phyloP scores from a whole-genome alignment of 2,329 filamentous ascomycete species.

The Phoma herbarum region DNA sequence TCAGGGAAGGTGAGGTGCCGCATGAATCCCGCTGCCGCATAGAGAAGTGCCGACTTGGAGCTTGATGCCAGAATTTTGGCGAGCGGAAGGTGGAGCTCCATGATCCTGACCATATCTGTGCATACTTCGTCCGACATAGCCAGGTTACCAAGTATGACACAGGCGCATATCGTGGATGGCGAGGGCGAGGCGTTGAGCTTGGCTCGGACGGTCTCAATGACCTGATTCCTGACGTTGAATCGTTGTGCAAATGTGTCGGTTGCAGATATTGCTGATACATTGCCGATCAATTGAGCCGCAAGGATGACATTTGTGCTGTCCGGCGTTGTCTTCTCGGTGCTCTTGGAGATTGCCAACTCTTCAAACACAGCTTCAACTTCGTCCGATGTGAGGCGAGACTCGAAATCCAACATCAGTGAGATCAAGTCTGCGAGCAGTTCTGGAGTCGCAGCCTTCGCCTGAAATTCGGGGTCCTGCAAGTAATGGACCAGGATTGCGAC shows the following conservation, averaged over 20 bases:
- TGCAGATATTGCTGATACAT: slow-evolving; percentile 45
- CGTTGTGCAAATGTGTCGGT: slow-evolving; percentile 44
- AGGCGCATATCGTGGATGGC: slow-evolving; percentile 46
- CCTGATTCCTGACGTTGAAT: slow-evolving; percentile 38
- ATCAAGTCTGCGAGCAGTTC: slow-evolving; percentile 42
- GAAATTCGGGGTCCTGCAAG: slow-evolving; percentile 47
- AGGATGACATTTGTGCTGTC: slow-evolving; percentile 39
- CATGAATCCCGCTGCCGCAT: slow-evolving; percentile 49
- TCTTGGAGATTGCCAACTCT: slow-evolving; percentile 40
- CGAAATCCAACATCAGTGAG: slow-evolving; percentile 44
- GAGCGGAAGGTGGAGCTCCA: slow-evolving; percentile 43
- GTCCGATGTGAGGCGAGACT: slow-evolving; percentile 37
- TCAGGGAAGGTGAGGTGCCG: slow-evolving; percentile 50
- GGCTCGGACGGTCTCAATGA: slow-evolving; percentile 40
- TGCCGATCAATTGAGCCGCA: slow-evolving; percentile 44
- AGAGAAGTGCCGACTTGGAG: slow-evolving; percentile 43
- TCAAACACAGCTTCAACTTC: slow-evolving; percentile 41
- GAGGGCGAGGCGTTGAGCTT: slow-evolving; percentile 33
- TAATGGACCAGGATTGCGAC: slow-evolving; percentile 47
- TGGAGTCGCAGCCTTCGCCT: slow-evolving; percentile 43
- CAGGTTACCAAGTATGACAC: slow-evolving; percentile 51
- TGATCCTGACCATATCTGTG: slow-evolving; percentile 47
- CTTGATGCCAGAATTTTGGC: slow-evolving; percentile 38
- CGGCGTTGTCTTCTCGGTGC: slow-evolving; percentile 31
- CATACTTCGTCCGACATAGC: slow-evolving; percentile 48